Base-by-base conservation (phyloP, 306 rosid species). In the Trifolium subterraneum region DNA sequence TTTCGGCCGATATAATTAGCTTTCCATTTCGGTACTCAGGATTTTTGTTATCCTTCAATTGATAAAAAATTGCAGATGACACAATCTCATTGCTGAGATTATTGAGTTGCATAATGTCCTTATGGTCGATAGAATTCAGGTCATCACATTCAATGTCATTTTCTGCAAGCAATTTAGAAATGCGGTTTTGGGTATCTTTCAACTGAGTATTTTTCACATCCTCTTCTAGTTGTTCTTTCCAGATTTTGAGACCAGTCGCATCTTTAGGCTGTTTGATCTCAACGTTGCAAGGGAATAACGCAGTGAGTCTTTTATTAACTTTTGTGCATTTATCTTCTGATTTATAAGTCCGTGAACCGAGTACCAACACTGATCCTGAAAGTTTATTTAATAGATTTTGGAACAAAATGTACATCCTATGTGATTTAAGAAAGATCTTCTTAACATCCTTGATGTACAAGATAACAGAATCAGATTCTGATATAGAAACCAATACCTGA, bases 1-100 rank as follows among this genome's bases (percentile, higher is more conserved):
- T 89, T 11, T 71, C 71, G 14, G 94, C 89, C 42, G 97, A 87
- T 78, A 93, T 88, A 63, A 91, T 77, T 82, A 93, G 96, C 84
- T 88, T 93, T 79, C 97, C 97, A 70, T 91, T 93, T 74, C 96
- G 86, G 76, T 93, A 93, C 75, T 87, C 96, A 0, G 90, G 97
- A 64, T 93, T 84, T 77, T 81, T 80, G 33, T 73, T 84, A 12
- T 84, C 60, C 89, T 80, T 88, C 87, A 90, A 84, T 71, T 93
- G 92, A 73, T 83, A 50, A 16, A 89, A 89, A 51, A 93, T 81
- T 35, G 96, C 94, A 5, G 92, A 88, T 16, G 90, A 64, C 7
- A 87, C 90, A 52, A 89, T 91, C 73, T 93, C 94, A 73, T 89
- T 88, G 22, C 89, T 91, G 77, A 80, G 68, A 55, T 80, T 78